Percentiles rank a stretch among this genome's conserved stretches.
phyloP scores from a whole-genome alignment of 2,329 filamentous ascomycete genomes.

The Penicillium sp. region DNA sequence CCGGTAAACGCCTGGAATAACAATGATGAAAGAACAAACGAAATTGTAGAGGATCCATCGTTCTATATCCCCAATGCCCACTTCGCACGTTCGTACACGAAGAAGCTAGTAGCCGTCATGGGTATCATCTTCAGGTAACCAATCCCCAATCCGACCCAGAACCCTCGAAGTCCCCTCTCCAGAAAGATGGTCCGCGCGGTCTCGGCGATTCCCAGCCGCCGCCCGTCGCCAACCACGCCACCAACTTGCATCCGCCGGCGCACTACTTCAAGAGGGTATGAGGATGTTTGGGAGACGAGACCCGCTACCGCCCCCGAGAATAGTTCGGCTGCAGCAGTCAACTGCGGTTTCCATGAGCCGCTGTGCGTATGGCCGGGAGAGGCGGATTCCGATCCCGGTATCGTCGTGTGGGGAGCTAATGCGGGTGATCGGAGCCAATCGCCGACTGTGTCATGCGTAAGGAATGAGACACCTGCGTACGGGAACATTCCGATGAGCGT shows the following conservation, averaged over 20 bases:
- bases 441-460: constrained; percentile 89
- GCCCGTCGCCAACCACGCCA: constrained; percentile 90
- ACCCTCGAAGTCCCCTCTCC: constrained; percentile 78
- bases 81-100: constrained; percentile 70
- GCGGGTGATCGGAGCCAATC: constrained; percentile 76
- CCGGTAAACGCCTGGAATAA: constrained; percentile 10
- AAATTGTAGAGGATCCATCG: constrained; percentile 13
- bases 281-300: constrained; percentile 85
- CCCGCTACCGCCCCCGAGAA: constrained; percentile 83
- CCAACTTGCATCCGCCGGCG: constrained; percentile 94
- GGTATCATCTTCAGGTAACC: constrained; percentile 95
- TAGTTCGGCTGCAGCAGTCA: constrained; percentile 87
- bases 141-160: constrained; percentile 91
- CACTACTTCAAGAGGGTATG: constrained; percentile 93
- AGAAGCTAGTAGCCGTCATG: constrained; percentile 77
- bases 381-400: constrained; percentile 61
- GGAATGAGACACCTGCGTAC: constrained; percentile 93
- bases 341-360: constrained; percentile 65
- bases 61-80: constrained; percentile 66
- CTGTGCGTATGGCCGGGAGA: constrained; percentile 42
- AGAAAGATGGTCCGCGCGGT: constrained; percentile 75
- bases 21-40: constrained; percentile 3
- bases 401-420: constrained; percentile 74
- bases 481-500: constrained; percentile 95
- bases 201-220: constrained; percentile 75